Conservation (phyloP, 495 filamentous ascomycete genomes). For the Aspergillus bridgeri region DNA sequence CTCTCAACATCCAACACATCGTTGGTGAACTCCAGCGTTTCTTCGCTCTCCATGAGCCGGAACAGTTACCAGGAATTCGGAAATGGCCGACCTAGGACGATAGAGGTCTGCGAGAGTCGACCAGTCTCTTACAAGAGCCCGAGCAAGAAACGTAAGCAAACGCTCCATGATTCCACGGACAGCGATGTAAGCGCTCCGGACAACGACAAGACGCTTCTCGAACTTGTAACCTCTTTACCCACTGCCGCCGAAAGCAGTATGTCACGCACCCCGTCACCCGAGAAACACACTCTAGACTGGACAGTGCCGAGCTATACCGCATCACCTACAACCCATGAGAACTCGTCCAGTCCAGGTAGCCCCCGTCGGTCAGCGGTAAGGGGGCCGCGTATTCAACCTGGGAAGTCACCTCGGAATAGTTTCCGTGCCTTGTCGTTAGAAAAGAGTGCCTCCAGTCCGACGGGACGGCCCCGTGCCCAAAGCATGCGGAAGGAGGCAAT, state of each 20-base stretch:
- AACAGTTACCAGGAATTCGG: conserved; percentile 15
- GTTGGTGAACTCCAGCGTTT: conserved; percentile 17
- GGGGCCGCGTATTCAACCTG: conserved; percentile 39
- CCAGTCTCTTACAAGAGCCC: conserved; percentile 17
- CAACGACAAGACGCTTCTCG: conserved; percentile 22
- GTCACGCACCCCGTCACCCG: conserved; percentile 36
- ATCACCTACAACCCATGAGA: conserved; percentile 25
- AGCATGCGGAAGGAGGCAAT: conserved; percentile 19
- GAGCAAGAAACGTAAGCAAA: conserved; percentile 25
- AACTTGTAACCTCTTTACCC: conserved; percentile 28
- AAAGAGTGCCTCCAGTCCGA: conserved; percentile 14
- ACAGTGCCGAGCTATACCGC: conserved; percentile 19
- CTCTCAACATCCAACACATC: conserved; percentile 19
- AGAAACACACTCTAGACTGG: conserved; percentile 30
- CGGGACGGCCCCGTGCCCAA: conserved; percentile 24
- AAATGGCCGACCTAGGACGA: conserved; percentile 6
- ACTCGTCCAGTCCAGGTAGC: conserved; percentile 25
- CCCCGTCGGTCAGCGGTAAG: conserved; percentile 37
- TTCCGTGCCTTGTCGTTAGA: conserved; percentile 17
- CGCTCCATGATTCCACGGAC: conserved; percentile 12
- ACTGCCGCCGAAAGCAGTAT: conserved; percentile 18
- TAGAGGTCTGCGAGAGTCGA: conserved; percentile 19
- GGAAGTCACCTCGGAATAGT: conserved; percentile 21
- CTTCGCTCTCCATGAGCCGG: conserved; percentile 16
- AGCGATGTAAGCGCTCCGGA: conserved; percentile 6